Conservation (phyloP, 768 basidiomycete species). For the Hemileccinum impolitum region DNA sequence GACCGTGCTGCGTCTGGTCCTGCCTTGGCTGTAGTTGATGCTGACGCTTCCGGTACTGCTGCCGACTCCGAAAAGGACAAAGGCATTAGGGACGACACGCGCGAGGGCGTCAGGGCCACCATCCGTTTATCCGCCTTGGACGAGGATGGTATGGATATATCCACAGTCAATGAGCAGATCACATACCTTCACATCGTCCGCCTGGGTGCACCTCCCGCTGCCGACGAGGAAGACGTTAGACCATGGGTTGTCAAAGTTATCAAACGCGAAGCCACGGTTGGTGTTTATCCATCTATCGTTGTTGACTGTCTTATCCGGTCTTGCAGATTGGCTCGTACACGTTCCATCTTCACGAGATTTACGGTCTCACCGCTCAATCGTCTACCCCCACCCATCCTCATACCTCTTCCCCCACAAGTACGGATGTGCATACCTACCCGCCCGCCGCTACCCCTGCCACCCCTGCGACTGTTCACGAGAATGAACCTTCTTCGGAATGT, state of each 20-base stretch:
- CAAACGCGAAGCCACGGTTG: conserved; percentile 82
- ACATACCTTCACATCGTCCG: conserved; percentile 87
- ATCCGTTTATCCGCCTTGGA: conserved; percentile 84
- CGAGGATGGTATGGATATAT: conserved; percentile 63
- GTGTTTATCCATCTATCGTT: conserved; percentile 15
- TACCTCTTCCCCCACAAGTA: conserved; percentile 35
- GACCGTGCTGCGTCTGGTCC: conserved; percentile 65
- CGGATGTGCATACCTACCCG: conserved; percentile 46
- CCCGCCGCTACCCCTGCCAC: conserved; percentile 31
- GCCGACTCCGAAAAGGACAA: conserved; percentile 39
- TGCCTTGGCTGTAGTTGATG: conserved; percentile 76
- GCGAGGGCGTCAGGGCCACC: conserved; percentile 68
- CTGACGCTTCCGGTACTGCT: conserved; percentile 40
- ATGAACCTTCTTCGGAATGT: conserved; percentile 83
- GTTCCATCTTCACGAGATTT: conserved; percentile 95
- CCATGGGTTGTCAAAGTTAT: conserved; percentile 93
- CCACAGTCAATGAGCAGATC: conserved; percentile 77
- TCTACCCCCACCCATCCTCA: conserved; percentile 35
- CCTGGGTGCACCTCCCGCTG: conserved; percentile 46
- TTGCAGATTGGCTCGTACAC: conserved; percentile 86
- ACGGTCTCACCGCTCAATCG: conserved; percentile 71
- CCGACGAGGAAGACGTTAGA: conserved; percentile 54
- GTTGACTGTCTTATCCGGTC: background rate
- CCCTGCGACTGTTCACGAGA: conserved; percentile 40
- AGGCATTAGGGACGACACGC: conserved; percentile 43